Base-by-base conservation (phyloP, 169 alveolate genomes). In the Plasmodium vivax region DNA sequence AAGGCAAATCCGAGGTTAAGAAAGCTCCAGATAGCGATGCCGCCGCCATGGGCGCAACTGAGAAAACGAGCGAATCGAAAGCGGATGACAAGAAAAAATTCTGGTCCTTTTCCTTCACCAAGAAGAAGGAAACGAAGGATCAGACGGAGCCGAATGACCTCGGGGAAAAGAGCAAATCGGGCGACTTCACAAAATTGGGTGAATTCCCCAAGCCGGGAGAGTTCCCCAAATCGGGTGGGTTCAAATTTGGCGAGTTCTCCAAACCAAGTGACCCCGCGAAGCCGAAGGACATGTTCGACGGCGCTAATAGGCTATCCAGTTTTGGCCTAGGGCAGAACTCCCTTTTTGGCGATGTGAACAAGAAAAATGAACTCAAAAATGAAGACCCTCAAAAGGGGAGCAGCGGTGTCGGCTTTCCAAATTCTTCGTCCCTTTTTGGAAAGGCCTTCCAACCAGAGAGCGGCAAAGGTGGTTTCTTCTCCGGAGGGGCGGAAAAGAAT, bases 61-160 rank as follows among this genome's bases (percentile, higher is more conserved):
- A 87, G 0, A 79, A 87, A 75, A 54, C 27, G 34, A 74, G 27
- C 62, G 73, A 45, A 43, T 19, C 43, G 7, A 74, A 85, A 43
- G 47, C 23, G 51, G 81, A 27, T 74, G 93, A 87, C 16, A 77
- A 77, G 68, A 79, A 87, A 19, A 87, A 87, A 47, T 51, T 87
- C 30, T 87, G 93, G 93, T 77, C 30, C 5, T 79, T 87, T 34
- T 77, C 93, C 2, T 87, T 87, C 54, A 36, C 87, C 12, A 87
- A 87, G 79, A 87, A 87, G 43, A 87, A 75, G 51, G 93, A 87
- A 32, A 47, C 58, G 23, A 87, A 75, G 45, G 80, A 51, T 34
- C 32, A 51, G 30, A 71, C 62, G 30, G 93, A 75, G 36, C 3
- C 83, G 56, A 75, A 34, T 43, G 51, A 80, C 47, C 34, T 23